Percentiles rank a stretch among this genome's conserved stretches.
phyloP scores from a whole-genome alignment of 2,329 filamentous ascomycete species.

The Sporothrix brasiliensis region DNA sequence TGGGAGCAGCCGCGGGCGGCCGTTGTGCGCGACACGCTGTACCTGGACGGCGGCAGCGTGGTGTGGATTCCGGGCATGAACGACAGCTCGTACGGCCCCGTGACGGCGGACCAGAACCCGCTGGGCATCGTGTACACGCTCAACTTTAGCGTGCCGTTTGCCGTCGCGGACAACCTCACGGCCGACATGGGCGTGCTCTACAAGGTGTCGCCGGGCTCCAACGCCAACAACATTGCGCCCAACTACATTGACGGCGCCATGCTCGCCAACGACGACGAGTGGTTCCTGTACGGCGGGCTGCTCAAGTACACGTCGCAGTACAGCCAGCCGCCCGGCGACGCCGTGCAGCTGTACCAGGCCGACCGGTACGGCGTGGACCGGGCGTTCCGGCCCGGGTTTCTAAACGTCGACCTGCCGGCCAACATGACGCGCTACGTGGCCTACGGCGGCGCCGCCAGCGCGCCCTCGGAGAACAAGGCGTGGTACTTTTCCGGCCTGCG shows the following conservation, averaged over 20 bases:
- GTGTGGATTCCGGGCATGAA: constrained; percentile 56
- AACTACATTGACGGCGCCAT: constrained; percentile 65
- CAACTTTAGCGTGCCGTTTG: constrained; percentile 62
- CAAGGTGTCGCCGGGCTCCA: constrained; percentile 51
- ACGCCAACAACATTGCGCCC: constrained; percentile 56
- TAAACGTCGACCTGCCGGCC: constrained; percentile 46
- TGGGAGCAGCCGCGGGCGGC: constrained; percentile 61
- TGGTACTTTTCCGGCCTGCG: constrained; percentile 71
- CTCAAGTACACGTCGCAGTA: constrained; percentile 44
- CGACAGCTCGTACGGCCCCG: constrained; percentile 45
- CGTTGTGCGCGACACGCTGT: constrained; percentile 63
- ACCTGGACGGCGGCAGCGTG: constrained; percentile 65
- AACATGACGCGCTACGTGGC: constrained; percentile 64
- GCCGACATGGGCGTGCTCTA: constrained; percentile 52
- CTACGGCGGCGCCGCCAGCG: constrained; percentile 64
- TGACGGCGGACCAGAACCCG: constrained; percentile 51
- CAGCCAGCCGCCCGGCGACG: constrained; percentile 47
- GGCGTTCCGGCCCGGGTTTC: constrained; percentile 51
- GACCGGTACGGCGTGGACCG: constrained; percentile 56
- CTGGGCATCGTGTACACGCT: constrained; percentile 59
- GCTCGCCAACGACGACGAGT: constrained; percentile 65
- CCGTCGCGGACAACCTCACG: constrained; percentile 57
- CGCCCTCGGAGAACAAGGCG: constrained; percentile 69
- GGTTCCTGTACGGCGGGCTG: constrained; percentile 66
- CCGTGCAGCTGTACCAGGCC: constrained; percentile 55